These are phyloP conservation scores for Debaryomyces sp. DNA, from an alignment of 1,139 yeast species.

Conservation along the genomic window DNA sequence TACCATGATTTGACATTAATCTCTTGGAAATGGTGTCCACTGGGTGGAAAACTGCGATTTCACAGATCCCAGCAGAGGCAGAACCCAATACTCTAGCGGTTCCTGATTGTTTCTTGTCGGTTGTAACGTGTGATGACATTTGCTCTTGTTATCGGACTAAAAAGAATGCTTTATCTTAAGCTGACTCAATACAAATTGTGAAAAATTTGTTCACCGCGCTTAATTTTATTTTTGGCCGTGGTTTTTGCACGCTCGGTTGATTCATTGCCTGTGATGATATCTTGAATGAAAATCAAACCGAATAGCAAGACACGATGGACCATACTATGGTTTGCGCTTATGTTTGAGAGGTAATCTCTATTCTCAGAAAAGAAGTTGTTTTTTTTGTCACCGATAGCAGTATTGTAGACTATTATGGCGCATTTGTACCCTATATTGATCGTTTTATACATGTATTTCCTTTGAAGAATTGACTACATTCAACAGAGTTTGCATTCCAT, in stretches of 20 bases:
- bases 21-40: slow-evolving; percentile 98
- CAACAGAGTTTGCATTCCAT: no score
- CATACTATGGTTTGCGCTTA: background rate
- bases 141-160: background rate
- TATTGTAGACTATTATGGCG: no score
- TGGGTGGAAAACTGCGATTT: slow-evolving; percentile 96
- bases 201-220: slow-evolving; percentile 14
- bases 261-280: background rate
- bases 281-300: background rate
- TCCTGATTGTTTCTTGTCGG: slow-evolving; percentile 87
- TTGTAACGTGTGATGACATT: slow-evolving; percentile 54
- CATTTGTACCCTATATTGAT: no score
- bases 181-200: slow-evolving; percentile 1
- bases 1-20: slow-evolving; percentile 92
- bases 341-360: no score
- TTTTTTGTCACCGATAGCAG: no score
- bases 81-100: slow-evolving; percentile 92
- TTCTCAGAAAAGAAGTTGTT: no score
- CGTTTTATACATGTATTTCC: no score
- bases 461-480: no score
- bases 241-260: background rate
- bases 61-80: slow-evolving; percentile 96
- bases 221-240: slow-evolving; percentile 1
- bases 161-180: background rate
- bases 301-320: background rate